Conservation (phyloP, 345 rosid genomes). For the Populus ilicifolia region DNA sequence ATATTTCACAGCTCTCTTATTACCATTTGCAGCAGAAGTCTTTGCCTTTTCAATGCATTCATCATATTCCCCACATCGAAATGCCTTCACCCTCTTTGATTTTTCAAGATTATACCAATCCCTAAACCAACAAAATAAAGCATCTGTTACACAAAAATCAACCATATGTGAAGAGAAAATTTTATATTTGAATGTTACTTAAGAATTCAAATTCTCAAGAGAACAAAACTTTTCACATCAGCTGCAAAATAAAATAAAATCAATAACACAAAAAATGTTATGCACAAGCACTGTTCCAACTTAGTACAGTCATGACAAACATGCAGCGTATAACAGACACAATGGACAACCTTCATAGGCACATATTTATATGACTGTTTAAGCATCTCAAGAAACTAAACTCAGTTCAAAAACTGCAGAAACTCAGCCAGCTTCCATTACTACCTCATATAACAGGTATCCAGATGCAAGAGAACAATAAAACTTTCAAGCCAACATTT, state of each 20-base stretch:
- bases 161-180: not conserved
- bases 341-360: not conserved
- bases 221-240: not conserved
- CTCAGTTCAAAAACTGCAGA: not conserved
- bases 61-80: constrained; percentile 95
- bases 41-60: constrained; percentile 80
- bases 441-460: not conserved
- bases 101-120: constrained; percentile 97
- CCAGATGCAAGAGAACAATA: not conserved
- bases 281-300: not conserved
- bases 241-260: not conserved
- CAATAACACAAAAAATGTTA: not conserved
- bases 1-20: constrained; percentile 69
- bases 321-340: not conserved
- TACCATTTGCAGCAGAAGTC: constrained; percentile 64
- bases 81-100: constrained; percentile 89
- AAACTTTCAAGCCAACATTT: not conserved
- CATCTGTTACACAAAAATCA: constrained; percentile 5
- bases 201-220: constrained; percentile 5
- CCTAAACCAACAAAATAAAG: constrained; percentile 39
- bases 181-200: not conserved
- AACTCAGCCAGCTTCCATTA: not conserved
- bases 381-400: constrained; percentile 2
- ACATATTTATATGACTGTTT: not conserved
- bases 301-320: not conserved